Percentiles rank a stretch among this genome's conserved stretches.
Conservation (phyloP, 2,329 filamentous ascomycete species). For the Huntiella abstrusa region DNA sequence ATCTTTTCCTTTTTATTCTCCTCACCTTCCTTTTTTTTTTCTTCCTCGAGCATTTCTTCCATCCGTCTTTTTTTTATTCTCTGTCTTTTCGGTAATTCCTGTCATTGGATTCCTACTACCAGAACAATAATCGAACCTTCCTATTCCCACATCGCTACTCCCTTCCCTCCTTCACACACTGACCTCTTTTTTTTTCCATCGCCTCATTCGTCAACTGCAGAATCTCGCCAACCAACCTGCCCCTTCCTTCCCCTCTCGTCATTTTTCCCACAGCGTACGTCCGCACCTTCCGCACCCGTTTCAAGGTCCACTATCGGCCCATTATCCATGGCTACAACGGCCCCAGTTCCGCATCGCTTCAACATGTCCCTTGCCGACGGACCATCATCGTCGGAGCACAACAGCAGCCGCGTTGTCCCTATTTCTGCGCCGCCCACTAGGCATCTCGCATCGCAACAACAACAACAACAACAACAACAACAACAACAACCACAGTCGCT, state of each 20-base stretch:
- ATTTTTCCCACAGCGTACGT: too few species aligned
- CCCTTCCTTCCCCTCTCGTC: not conserved
- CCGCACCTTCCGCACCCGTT: not conserved
- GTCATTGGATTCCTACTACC: slow-evolving; percentile 2
- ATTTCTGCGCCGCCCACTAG: slow-evolving; percentile 38
- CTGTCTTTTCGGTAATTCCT: slow-evolving; percentile 1
- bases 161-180: not conserved
- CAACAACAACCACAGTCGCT: too few species aligned
- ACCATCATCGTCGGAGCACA: not conserved
- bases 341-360: slow-evolving; percentile 12
- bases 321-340: slow-evolving; percentile 11
- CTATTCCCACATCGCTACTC: not conserved
- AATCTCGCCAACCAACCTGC: not conserved
- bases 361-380: slow-evolving; percentile 7
- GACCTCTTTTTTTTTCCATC: not conserved
- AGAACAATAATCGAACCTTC: not conserved
- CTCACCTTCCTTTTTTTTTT: not conserved
- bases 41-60: too few species aligned
- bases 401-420: slow-evolving; percentile 24
- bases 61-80: not conserved
- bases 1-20: slow-evolving; percentile 1
- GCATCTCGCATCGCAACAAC: slow-evolving; percentile 17
- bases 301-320: too few species aligned
- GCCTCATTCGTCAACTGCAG: slow-evolving; percentile 2
- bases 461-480: too few species aligned